phyloP scores from a whole-genome alignment of 2,329 filamentous ascomycete species.

The Aspergillus sp. region DNA sequence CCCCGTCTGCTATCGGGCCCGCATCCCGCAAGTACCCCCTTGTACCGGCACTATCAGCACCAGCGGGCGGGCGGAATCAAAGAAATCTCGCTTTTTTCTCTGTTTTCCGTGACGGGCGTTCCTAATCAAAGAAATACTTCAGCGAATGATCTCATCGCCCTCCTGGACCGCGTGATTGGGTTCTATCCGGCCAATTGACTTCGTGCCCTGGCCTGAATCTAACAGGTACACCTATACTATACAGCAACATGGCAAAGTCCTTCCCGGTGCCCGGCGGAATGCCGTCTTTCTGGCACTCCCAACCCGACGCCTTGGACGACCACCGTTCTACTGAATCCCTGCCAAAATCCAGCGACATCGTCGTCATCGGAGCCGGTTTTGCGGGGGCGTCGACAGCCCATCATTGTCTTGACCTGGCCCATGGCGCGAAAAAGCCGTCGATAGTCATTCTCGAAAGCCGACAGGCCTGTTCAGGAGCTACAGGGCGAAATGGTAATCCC shows the following conservation, averaged over 20 bases:
- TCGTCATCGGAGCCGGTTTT: slow-evolving; percentile 39
- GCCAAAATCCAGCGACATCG: slow-evolving; percentile 33
- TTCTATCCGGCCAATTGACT: no score
- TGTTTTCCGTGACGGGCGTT: not conserved
- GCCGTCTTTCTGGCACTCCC: slow-evolving; percentile 36
- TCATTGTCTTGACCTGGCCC: slow-evolving; percentile 25
- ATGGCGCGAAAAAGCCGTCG: slow-evolving; percentile 10
- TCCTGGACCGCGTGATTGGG: no score
- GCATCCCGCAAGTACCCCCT: not conserved
- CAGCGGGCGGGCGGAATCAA: not conserved
- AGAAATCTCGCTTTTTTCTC: not conserved
- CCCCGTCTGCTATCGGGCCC: not conserved
- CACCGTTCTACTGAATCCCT: slow-evolving; percentile 31
- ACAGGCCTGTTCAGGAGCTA: slow-evolving; percentile 34
- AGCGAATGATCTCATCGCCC: no score
- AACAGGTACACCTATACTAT: not conserved
- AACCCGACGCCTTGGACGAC: slow-evolving; percentile 32
- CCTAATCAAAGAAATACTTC: no score
- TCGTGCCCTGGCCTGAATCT: no score
- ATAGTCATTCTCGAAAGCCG: slow-evolving; percentile 35
- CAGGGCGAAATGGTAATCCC: slow-evolving; percentile 30
- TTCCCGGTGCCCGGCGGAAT: slow-evolving; percentile 14
- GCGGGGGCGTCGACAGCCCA: slow-evolving; percentile 35
- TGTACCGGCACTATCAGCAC: not conserved
- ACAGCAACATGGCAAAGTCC: slow-evolving; percentile 9